Conservation (phyloP, 768 basidiomycete species). For the Mycena vitilis region DNA sequence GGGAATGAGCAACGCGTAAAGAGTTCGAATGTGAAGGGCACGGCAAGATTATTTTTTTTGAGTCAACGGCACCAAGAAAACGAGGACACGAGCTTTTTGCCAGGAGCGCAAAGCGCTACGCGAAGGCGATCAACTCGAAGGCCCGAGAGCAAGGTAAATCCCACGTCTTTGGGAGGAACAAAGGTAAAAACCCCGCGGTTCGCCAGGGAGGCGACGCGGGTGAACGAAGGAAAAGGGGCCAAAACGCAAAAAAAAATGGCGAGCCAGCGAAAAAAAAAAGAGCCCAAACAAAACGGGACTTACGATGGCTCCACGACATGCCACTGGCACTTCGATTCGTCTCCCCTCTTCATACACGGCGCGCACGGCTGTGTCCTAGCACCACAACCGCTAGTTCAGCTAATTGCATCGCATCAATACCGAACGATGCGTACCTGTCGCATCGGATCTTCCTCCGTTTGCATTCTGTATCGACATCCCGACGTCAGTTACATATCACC, state of each 20-base stretch:
- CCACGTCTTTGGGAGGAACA: too few relatives aligned
- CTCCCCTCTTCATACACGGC: constrained; percentile 83
- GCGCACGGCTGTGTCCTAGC: constrained; percentile 82
- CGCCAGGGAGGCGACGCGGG: too few relatives aligned
- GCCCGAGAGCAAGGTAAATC: too few relatives aligned
- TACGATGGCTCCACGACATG: constrained; percentile 85
- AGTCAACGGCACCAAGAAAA: too few relatives aligned
- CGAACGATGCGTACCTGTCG: constrained; percentile 67
- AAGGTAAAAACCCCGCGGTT: too few relatives aligned
- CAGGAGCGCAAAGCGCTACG: too few relatives aligned
- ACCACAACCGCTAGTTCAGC: constrained; percentile 7
- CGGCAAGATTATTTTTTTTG: too few relatives aligned
- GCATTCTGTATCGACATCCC: constrained; percentile 73
- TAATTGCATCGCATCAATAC: not conserved
- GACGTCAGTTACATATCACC: constrained; percentile 36
- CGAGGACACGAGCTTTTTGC: too few relatives aligned
- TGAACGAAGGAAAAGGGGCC: not conserved
- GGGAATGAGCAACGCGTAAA: too few relatives aligned
- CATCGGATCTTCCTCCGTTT: constrained; percentile 91
- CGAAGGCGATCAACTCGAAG: too few relatives aligned
- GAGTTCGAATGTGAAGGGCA: too few relatives aligned
- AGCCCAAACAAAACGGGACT: constrained; percentile 45
- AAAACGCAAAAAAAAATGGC: not conserved
- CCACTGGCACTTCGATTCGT: constrained; percentile 87
- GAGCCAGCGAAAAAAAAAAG: constrained; percentile 5